phyloP scores from a whole-genome alignment of 768 basidiomycete genomes.

The Hygrophorus russula region DNA sequence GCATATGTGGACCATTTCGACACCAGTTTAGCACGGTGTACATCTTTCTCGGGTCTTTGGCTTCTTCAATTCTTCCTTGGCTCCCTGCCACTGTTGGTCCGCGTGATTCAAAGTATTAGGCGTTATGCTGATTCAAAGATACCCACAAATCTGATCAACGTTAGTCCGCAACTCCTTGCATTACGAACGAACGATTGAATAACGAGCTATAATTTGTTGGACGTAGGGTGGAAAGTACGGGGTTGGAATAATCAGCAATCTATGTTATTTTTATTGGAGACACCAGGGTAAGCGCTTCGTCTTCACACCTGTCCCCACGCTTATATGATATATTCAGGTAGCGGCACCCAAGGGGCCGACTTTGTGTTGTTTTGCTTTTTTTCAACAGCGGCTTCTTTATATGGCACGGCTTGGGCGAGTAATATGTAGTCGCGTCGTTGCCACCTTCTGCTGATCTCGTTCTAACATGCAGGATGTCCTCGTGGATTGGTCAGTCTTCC shows the following conservation, averaged over 20 bases:
- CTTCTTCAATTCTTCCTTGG: slow-evolving; percentile 46
- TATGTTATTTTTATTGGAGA: slow-evolving; percentile 75
- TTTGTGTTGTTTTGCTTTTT: slow-evolving; percentile 65
- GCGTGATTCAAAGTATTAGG: slow-evolving; percentile 77
- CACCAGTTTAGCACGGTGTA: slow-evolving; percentile 29
- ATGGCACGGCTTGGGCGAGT: slow-evolving; percentile 71
- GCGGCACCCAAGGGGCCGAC: slow-evolving; percentile 24
- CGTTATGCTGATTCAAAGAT: slow-evolving; percentile 76
- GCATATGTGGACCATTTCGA: slow-evolving; percentile 51
- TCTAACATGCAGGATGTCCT: slow-evolving; percentile 49
- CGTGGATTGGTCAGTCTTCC: slow-evolving; percentile 88
- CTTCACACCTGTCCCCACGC: not conserved
- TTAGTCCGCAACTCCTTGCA: slow-evolving; percentile 16
- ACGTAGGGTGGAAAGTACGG: slow-evolving; percentile 77
- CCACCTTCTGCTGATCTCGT: not conserved
- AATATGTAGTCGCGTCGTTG: slow-evolving; percentile 1
- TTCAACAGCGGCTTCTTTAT: slow-evolving; percentile 52
- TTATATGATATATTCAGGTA: slow-evolving; percentile 9
- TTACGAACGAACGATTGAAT: not conserved
- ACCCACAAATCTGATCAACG: slow-evolving; percentile 80
- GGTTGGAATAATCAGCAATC: slow-evolving; percentile 49
- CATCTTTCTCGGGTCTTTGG: slow-evolving; percentile 42
- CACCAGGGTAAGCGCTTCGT: slow-evolving; percentile 32
- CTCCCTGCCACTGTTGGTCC: slow-evolving; percentile 58
- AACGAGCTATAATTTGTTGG: slow-evolving; percentile 1